These are phyloP conservation scores for Backusella tuberculispora DNA, from an alignment of 192 early-diverging fungal species.

Conservation along the genomic window DNA sequence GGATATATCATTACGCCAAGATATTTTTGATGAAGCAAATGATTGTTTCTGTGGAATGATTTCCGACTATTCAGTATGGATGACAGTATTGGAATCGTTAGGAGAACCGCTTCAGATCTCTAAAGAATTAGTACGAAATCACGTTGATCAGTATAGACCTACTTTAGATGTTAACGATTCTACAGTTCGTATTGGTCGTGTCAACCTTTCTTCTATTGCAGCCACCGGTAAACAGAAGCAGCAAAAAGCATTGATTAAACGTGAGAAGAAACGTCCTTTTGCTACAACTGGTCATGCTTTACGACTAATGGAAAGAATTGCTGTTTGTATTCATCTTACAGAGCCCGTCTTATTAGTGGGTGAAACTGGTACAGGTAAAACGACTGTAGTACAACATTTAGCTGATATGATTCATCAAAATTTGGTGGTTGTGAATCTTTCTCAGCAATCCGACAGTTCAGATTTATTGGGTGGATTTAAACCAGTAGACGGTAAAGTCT, in stretches of 20 bases:
- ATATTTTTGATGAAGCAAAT: slow-evolving; percentile 81
- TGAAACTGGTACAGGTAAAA: slow-evolving; percentile 99
- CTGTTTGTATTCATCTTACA: slow-evolving; percentile 74
- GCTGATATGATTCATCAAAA: slow-evolving; percentile 75
- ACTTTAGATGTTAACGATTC: slow-evolving; percentile 46
- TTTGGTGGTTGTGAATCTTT: slow-evolving; percentile 93
- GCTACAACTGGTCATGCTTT: slow-evolving; percentile 85
- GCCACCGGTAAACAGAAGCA: slow-evolving; percentile 34
- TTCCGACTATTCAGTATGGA: slow-evolving; percentile 65
- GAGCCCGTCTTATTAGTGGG: slow-evolving; percentile 93
- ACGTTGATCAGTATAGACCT: slow-evolving; percentile 72
- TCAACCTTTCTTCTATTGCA: slow-evolving; percentile 48
- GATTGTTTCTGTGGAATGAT: slow-evolving; percentile 91
- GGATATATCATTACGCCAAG: slow-evolving; percentile 55
- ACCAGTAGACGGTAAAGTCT: slow-evolving; percentile 82
- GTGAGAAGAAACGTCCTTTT: slow-evolving; percentile 63
- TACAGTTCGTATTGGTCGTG: slow-evolving; percentile 58
- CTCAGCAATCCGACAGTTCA: slow-evolving; percentile 92
- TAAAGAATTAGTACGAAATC: slow-evolving; percentile 68
- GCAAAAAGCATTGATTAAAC: slow-evolving; percentile 37
- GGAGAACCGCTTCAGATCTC: slow-evolving; percentile 74
- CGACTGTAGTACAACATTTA: slow-evolving; percentile 91
- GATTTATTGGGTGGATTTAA: slow-evolving; percentile 98
- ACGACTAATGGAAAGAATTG: slow-evolving; percentile 84
- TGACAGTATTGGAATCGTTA: slow-evolving; percentile 61